Evolutionary conservation across 495 filamentous ascomycete genomes (phyloP).

Genomic region (Penicillium cosmopolitanum): DNA sequence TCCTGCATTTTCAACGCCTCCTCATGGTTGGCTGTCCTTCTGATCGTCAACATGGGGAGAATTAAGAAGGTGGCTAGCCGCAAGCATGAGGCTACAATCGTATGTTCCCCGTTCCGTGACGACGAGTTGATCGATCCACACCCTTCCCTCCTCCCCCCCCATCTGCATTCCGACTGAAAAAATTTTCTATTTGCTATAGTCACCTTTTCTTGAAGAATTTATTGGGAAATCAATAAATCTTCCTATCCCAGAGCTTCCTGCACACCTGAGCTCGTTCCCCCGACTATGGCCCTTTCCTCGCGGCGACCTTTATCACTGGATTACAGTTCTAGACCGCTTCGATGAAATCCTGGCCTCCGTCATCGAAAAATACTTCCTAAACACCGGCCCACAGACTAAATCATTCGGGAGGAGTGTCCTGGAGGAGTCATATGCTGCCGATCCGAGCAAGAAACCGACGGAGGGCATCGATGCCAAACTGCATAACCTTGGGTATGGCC

Average conservation of each 20-base stretch:
- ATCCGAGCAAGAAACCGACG: constrained; percentile 41
- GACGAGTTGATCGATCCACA: not conserved
- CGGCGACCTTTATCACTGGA: constrained; percentile 98
- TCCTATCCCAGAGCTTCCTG: constrained; percentile 74
- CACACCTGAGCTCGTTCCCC: constrained; percentile 78
- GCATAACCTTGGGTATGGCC: constrained; percentile 59
- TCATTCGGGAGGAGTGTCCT: constrained; percentile 70
- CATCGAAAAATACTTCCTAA: constrained; percentile 79
- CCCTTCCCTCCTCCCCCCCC: constrained; percentile 16
- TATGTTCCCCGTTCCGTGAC: constrained; percentile 51
- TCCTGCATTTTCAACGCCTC: constrained; percentile 35
- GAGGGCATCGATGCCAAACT: constrained; percentile 59
- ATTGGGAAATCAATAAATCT: constrained; percentile 67
- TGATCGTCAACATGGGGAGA: constrained; percentile 75
- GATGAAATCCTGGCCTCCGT: constrained; percentile 84
- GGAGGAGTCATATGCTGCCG: constrained; percentile 51
- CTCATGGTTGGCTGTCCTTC: constrained; percentile 52
- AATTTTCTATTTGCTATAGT: constrained; percentile 57
- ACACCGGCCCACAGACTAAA: constrained; percentile 76
- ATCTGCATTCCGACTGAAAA: constrained; percentile 24
- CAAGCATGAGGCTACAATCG: constrained; percentile 92
- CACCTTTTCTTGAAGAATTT: constrained; percentile 81
- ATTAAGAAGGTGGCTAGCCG: constrained; percentile 93
- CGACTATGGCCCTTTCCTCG: constrained; percentile 93
- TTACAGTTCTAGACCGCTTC: constrained; percentile 90